Percentiles rank a stretch among this genome's conserved stretches.
These are phyloP conservation scores for Cornus suecica DNA, from an alignment of 148 eudicot species.

Conservation along the genomic window DNA sequence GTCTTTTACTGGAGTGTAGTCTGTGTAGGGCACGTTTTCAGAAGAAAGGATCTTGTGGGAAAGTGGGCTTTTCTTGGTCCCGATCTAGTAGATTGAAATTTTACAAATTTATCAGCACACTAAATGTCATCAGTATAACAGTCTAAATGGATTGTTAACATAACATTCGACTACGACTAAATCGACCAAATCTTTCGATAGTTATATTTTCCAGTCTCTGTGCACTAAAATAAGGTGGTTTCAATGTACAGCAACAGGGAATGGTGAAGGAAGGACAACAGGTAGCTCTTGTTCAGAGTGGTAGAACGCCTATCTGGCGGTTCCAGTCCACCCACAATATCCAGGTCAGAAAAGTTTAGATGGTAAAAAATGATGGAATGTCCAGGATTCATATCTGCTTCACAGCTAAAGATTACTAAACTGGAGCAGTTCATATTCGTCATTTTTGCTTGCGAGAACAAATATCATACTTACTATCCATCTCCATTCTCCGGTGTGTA, in stretches of 20 bases:
- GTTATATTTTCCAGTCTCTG: not conserved
- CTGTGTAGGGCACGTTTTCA: not conserved
- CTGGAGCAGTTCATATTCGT: not conserved
- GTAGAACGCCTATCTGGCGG: constrained; percentile 89
- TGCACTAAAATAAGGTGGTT: not conserved
- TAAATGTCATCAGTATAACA: not conserved
- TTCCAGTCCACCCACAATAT: constrained; percentile 90
- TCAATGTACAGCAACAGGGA: constrained; percentile 67
- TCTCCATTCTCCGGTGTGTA: too few relatives aligned
- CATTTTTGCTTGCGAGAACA: not conserved
- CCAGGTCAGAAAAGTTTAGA: constrained; percentile 75
- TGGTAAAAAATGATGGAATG: not conserved
- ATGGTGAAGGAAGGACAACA: constrained; percentile 93
- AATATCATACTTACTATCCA: not conserved
- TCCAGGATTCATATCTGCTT: not conserved
- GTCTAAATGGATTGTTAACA: not conserved
- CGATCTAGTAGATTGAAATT: not conserved
- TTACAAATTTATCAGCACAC: not conserved
- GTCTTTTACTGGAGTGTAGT: not conserved
- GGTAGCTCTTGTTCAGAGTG: constrained; percentile 93
- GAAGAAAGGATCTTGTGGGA: not conserved
- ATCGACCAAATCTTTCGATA: not conserved
- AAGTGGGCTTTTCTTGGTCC: not conserved
- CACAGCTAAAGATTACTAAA: not conserved
- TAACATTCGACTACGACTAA: not conserved